Evolutionary conservation across 805 yeast genomes (phyloP).

Genomic region (Hanseniaspora pseudoguilliermondii): DNA sequence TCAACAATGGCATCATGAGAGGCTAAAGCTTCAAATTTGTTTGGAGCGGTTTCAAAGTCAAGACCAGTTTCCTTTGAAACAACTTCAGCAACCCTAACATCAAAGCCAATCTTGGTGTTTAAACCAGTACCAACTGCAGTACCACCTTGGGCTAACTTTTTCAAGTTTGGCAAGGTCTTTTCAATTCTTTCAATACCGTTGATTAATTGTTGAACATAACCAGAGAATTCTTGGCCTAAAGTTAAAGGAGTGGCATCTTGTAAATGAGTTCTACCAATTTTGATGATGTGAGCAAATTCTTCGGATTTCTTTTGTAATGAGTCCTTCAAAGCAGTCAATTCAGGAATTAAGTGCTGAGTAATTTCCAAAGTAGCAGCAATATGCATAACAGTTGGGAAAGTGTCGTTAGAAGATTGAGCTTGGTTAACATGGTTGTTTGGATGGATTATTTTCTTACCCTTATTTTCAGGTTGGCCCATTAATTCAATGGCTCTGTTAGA

Average conservation of each 20-base stretch:
- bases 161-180: conserved; percentile 58
- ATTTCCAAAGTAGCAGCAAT: conserved; percentile 94
- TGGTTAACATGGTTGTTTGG: conserved; percentile 98
- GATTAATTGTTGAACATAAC: conserved; percentile 85
- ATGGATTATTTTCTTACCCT: conserved; percentile 88
- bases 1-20: conserved; percentile 98
- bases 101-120: conserved; percentile 86
- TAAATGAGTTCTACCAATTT: conserved; percentile 96
- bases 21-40: conserved; percentile 97
- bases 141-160: conserved; percentile 94
- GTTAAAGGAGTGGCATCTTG: conserved; percentile 99
- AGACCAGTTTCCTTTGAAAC: conserved; percentile 79
- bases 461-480: conserved; percentile 58
- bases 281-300: conserved; percentile 81
- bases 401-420: conserved; percentile 97
- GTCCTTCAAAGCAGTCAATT: conserved; percentile 61
- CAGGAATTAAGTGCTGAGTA: conserved; percentile 61
- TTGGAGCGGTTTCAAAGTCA: conserved; percentile 87
- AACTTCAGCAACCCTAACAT: conserved; percentile 71
- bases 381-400: conserved; percentile 99
- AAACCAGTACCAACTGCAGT: conserved; percentile 99
- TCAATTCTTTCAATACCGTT: conserved; percentile 85
- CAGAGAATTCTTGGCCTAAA: conserved; percentile 94
- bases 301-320: conserved; percentile 65
- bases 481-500: conserved; percentile 96